Conservation (phyloP, 148 eudicot species). For the Suaeda aralocaspica region DNA sequence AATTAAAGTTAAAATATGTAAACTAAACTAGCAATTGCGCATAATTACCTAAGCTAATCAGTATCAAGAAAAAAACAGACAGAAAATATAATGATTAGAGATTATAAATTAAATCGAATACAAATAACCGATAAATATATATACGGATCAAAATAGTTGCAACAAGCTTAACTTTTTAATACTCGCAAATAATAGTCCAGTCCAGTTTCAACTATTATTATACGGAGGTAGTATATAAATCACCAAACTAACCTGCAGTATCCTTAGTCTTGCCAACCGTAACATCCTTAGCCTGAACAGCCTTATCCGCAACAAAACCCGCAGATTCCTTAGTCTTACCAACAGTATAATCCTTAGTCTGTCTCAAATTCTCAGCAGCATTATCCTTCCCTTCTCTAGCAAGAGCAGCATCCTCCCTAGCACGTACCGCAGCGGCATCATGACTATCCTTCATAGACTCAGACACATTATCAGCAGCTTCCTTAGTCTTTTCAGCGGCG, state of each 20-base stretch:
- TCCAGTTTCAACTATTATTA: no score
- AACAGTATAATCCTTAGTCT: slow-evolving; percentile 36
- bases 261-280: slow-evolving; percentile 27
- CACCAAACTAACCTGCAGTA: slow-evolving; percentile 24
- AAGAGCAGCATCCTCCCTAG: slow-evolving; percentile 23
- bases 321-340: slow-evolving; percentile 29
- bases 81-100: no score
- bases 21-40: no score
- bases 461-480: slow-evolving; percentile 13
- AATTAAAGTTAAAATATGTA: no score
- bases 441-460: slow-evolving; percentile 8
- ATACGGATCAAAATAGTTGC: no score
- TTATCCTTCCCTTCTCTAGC: slow-evolving; percentile 34
- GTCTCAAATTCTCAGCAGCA: slow-evolving; percentile 24
- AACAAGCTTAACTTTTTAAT: no score
- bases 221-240: no score
- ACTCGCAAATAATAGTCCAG: no score
- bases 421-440: slow-evolving; percentile 13
- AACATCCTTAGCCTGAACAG: slow-evolving; percentile 19
- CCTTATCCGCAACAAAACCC: slow-evolving; percentile 28
- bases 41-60: no score
- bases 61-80: no score
- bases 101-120: no score
- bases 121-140: no score
- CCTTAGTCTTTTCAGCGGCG: slow-evolving; percentile 26